A percentile compares a stretch with the other conserved stretches of the same genome.
These are phyloP conservation scores for Xylaria flabelliformis DNA, from an alignment of 495 filamentous ascomycete genomes.

Conservation along the genomic window DNA sequence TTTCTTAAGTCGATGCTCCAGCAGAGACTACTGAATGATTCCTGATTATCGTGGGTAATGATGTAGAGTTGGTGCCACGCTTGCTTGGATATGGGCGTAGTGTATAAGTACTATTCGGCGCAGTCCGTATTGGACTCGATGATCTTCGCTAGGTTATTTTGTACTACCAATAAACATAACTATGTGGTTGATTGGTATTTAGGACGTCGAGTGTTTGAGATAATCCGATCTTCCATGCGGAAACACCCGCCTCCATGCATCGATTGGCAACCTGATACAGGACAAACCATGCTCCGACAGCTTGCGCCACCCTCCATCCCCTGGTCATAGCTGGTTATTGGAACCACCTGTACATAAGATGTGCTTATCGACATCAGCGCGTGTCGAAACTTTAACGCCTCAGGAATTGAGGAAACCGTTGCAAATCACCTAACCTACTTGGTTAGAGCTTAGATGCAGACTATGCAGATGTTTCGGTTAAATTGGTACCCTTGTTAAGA, in stretches of 20 bases:
- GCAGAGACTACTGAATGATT: not conserved
- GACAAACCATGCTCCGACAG: slow-evolving; percentile 10
- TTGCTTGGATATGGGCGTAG: not conserved
- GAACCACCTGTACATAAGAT: not conserved
- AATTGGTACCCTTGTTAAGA: slow-evolving; percentile 1
- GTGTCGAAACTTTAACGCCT: slow-evolving; percentile 3
- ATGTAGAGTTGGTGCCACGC: not conserved
- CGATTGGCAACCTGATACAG: slow-evolving; percentile 9
- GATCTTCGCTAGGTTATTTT: slow-evolving; percentile 5
- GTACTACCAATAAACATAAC: not conserved
- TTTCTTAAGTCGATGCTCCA: not conserved
- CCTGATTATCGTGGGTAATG: not conserved
- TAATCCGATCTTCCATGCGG: slow-evolving; percentile 14
- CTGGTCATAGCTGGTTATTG: slow-evolving; percentile 1
- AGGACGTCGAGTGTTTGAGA: slow-evolving; percentile 12
- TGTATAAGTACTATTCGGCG: not conserved
- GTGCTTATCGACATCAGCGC: not conserved
- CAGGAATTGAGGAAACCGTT: not conserved
- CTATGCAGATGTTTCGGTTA: slow-evolving; percentile 10
- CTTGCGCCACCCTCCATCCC: slow-evolving; percentile 12
- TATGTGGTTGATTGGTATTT: not conserved
- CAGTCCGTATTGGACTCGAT: not conserved
- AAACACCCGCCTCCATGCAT: slow-evolving; percentile 5
- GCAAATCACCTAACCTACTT: not conserved
- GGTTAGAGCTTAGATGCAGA: not conserved